A percentile compares a stretch with the other conserved stretches of the same genome.
Evolutionary conservation across 2,329 filamentous ascomycete species (phyloP).

Genomic region (Neurospora sp.): DNA sequence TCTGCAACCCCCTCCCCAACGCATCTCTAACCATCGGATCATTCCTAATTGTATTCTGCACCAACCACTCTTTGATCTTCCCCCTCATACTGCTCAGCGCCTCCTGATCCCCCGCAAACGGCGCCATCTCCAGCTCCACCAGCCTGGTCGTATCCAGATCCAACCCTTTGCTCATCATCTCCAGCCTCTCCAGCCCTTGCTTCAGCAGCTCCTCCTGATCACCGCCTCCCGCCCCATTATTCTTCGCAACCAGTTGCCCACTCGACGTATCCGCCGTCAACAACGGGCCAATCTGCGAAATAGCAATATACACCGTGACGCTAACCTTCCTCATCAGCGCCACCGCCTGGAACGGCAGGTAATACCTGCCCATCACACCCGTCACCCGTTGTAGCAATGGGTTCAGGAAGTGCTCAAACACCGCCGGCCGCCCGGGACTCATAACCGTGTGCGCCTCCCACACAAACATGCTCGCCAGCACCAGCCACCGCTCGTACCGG

Average conservation of each 20-base stretch:
- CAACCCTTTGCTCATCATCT: conserved; percentile 46
- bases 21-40: conserved; percentile 79
- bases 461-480: conserved; percentile 40
- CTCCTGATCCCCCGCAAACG: conserved; percentile 65
- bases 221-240: conserved; percentile 19
- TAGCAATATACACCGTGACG: conserved; percentile 72
- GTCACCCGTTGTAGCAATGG: conserved; percentile 26
- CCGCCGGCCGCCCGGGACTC: conserved; percentile 38
- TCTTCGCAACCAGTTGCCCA: conserved; percentile 20
- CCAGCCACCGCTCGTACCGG: conserved; percentile 56
- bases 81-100: conserved; percentile 54
- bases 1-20: conserved; percentile 57
- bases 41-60: conserved; percentile 72
- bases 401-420: conserved; percentile 25
- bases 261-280: conserved; percentile 33
- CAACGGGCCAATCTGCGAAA: conserved; percentile 70
- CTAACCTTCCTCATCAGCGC: conserved; percentile 64
- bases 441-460: conserved; percentile 50
- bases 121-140: conserved; percentile 69
- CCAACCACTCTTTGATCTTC: conserved; percentile 76
- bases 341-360: conserved; percentile 79
- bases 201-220: conserved; percentile 39
- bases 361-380: conserved; percentile 37
- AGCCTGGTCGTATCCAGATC: conserved; percentile 63
- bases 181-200: conserved; percentile 59